Base-by-base conservation (phyloP, 73 alveolate species). In the Paraurostyla sp. region DNA sequence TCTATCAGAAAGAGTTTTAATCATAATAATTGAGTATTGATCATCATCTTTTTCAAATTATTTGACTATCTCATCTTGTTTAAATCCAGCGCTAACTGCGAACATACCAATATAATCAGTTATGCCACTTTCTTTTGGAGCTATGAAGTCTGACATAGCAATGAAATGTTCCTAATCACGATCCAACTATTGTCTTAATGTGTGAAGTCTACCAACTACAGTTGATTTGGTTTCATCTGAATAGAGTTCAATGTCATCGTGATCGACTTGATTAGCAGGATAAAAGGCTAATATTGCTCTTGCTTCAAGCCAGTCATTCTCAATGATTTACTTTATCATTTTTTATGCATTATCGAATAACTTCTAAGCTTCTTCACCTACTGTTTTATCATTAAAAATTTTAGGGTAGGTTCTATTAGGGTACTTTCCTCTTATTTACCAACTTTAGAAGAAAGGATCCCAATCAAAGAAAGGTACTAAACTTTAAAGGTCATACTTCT, bases 341-440 rank as follows among this genome's bases (percentile, higher is more conserved):
- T 56, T 87, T 91, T 92, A 75, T 27, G 99, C 99, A 38, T 94
- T 96, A 38, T 90, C 95, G 58, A 87, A 93, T 62, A 95, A 89
- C 60, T 93, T 87, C 95, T 75, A 69, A 29, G 98, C 98, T 50
- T 95, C 95, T 35, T 92, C 97, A 40, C 97, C 97, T 35, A 83
- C 96, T 59, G 91, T 87, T 18, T 82, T 81, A 50, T 92, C 97
- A 22, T 92, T 82, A 85, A 95, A 95, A 78, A 95, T 91, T 88
- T 88, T 83, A n/a, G 98, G 98, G 85, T 76, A 95, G 71, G 92
- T 91, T 58, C 97, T 71, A 93, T 93, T 93, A 60, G 98, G 98
- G 91, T 95, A 95, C 91, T 93, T 95, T 42, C 98, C 98, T 45
- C 98, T 84, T 16, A 95, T 76, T 83, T 95, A 96, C 92, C 95